A percentile compares a stretch with the other conserved stretches of the same genome.
Conservation (phyloP, 1,284 basidiomycete species). For the Schizophyllum commune region DNA sequence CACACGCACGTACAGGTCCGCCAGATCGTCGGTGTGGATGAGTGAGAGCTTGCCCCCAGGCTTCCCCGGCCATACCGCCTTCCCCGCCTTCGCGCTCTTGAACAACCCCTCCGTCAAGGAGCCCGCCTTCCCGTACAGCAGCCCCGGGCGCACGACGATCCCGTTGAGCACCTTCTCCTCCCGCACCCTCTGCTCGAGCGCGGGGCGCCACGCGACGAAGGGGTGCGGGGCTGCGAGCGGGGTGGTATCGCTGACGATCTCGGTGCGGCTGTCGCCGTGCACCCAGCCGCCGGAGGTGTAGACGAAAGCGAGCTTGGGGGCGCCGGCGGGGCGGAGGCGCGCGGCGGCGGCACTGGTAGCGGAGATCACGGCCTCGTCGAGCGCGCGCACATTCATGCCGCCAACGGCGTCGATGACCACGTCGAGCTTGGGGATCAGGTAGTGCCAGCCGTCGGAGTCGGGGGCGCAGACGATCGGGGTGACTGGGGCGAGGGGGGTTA, state of each 20-base stretch:
- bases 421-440: conserved; percentile 32
- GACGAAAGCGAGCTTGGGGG: conserved; percentile 40
- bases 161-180: conserved; percentile 30
- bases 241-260: conserved; percentile 28
- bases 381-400: conserved; percentile 15
- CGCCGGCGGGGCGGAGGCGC: conserved; percentile 20
- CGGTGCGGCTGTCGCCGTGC: conserved; percentile 30
- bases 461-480: conserved; percentile 38
- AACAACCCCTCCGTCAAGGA: conserved; percentile 34
- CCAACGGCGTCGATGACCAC: conserved; percentile 45
- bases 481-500: conserved; percentile 20
- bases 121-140: conserved; percentile 40
- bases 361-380: conserved; percentile 9
- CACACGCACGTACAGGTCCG: conserved; percentile 36
- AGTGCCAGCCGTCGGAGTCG: conserved; percentile 29
- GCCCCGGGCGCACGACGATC: conserved; percentile 41
- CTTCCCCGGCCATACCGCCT: conserved; percentile 31
- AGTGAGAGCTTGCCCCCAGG: conserved; percentile 33
- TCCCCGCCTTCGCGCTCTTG: conserved; percentile 24
- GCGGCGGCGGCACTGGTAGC: conserved; percentile 6
- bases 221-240: conserved; percentile 21
- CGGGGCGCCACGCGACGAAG: conserved; percentile 30
- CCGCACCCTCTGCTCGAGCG: conserved; percentile 28
- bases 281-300: conserved; percentile 44
- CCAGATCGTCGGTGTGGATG: conserved; percentile 45